Base-by-base conservation (phyloP, 148 eudicot species). In the Heliamphora exappendiculata region DNA sequence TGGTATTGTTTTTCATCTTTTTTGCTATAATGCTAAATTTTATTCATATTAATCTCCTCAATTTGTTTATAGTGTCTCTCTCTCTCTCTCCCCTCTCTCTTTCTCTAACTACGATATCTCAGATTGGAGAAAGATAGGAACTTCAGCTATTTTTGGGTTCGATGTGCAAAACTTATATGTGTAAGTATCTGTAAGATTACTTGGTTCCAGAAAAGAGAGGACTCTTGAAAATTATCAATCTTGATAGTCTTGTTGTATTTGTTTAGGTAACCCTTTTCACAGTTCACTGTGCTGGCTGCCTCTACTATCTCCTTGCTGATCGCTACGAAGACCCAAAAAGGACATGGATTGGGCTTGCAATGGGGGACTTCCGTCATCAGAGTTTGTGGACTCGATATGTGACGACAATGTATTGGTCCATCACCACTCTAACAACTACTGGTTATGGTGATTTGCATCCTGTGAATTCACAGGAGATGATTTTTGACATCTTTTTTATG, bases 401-500 rank as follows among this genome's bases (percentile, higher is more conserved):
- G 29, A 86, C 85, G 12, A 81, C 96, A 41, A 68, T 91, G 47
- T 93, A 93, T 72, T 93, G 98, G 98, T 87, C 98, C 66, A 91
- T 91, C 55, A 87, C 91, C 73, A 93, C 98, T 11, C 91, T 86
- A 41, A 72, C 96, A 4, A 91, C 96, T 1, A 85, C 89, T 14
- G 98, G 98, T 36, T 93, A 93, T 78, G 98, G 98, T 77, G 98
- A 93, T 81, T 73, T 91, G 63, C 98, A 93, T 74, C 85, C 98
- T 37, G 92, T 87, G 34, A 89, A 89, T 81, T 73, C 67, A 29
- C 5, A 76, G 55, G 98, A 93, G 81, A 93, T 84, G 98, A 12
- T 89, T 36, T 93, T 93, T 68, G 88, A 76, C 78, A 83, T 85
- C 14, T 85, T 85, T 68, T 93, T 81, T 81, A 88, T 91, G 96